These are phyloP conservation scores for Bruguiera parviflora DNA, from an alignment of 345 rosid genomes.

Conservation along the genomic window DNA sequence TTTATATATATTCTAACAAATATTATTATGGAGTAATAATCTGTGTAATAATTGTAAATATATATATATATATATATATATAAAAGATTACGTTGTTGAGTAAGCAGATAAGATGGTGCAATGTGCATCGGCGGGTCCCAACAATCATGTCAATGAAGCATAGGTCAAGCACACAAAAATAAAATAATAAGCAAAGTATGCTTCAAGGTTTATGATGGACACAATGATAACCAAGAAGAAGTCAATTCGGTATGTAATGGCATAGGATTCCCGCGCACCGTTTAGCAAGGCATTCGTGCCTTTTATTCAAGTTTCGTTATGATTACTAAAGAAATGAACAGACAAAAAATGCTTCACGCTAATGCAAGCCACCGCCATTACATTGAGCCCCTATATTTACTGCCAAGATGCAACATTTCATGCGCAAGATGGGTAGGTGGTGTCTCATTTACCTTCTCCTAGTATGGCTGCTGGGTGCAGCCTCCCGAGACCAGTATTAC, in stretches of 20 bases:
- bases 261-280: slow-evolving; percentile 47
- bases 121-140: slow-evolving; percentile 25
- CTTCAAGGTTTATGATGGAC: slow-evolving; percentile 31
- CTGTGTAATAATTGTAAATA: neutral
- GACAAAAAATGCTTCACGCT: slow-evolving; percentile 28
- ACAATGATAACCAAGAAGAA: slow-evolving; percentile 45
- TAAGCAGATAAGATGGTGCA: neutral
- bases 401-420: slow-evolving; percentile 18
- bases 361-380: slow-evolving; percentile 12
- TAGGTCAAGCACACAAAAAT: slow-evolving; percentile 31
- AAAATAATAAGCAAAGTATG: slow-evolving; percentile 21
- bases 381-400: slow-evolving; percentile 12
- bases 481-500: slow-evolving; percentile 20
- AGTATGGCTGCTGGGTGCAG: slow-evolving; percentile 34
- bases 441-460: slow-evolving; percentile 30
- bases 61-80: too few relatives aligned
- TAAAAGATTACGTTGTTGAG: neutral
- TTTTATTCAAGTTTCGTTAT: slow-evolving; percentile 36
- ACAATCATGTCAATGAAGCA: slow-evolving; percentile 18
- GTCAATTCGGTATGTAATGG: slow-evolving; percentile 39
- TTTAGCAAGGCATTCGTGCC: slow-evolving; percentile 33
- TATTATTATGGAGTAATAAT: too few relatives aligned
- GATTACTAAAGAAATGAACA: slow-evolving; percentile 25
- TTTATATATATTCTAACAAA: too few relatives aligned
- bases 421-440: slow-evolving; percentile 35